Base-by-base conservation (phyloP, 352 stramenopile genomes). In the Phytopythium boreale region DNA sequence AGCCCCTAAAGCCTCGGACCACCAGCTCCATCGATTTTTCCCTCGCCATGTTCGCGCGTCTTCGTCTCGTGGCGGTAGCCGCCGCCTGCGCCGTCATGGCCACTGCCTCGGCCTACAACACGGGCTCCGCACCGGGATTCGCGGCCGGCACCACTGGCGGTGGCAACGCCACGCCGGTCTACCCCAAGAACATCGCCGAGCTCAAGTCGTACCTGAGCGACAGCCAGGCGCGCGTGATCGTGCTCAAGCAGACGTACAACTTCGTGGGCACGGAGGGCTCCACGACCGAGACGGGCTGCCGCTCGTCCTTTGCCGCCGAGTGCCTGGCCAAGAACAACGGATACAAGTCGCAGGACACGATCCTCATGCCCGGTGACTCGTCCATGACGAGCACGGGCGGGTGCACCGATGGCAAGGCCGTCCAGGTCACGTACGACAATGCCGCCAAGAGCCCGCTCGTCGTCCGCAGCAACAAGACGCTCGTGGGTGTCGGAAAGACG, bases 381-480 rank as follows among this genome's bases (percentile, higher is more conserved):
- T 37, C 26, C 52, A 58, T 77, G 71, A 39, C 63, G 75, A 62
- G 63, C 55, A 82, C 72, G 3, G 72, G 72, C 20, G 77, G 75
- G 1, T 82, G 73, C 37, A 61, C 49, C 3, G 64, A 81, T 15
- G 75, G 67, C 44, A 57, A 0, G 17, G 75, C 60, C 36, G 56
- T 68, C 19, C 0, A 63, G 41, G 37, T 74, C 49, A 69, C 61
- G 6, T 69, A 75, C 53, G 62, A 71, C 47, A 75, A 75, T 4
- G 66, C 66, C 52, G 52, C 65, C 67, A 72, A 64, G 67, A 61
- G 2, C 2, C 55, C 34, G 52, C 57, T 86, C 7, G 31, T 62
- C 0, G 55, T 82, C 12, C 50, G 15, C 12, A 64, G 56, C 56
- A 73, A 83, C 69, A 84, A 87, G 67, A 87, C 78, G 1, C 63